phyloP scores from a whole-genome alignment of 805 yeast species.

The Monosporozyma aerobia region DNA sequence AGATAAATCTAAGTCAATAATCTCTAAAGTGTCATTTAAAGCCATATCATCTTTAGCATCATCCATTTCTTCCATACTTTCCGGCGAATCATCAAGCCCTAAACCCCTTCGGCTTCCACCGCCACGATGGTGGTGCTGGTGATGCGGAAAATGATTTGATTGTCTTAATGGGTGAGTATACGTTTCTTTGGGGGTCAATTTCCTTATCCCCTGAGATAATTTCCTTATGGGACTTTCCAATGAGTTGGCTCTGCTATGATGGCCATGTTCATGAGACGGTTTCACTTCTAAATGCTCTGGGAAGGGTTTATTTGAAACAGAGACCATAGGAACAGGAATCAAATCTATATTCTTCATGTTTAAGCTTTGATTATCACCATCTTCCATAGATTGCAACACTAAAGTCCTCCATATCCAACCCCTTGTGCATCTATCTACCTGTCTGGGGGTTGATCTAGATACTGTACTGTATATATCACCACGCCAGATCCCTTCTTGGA shows the following conservation, averaged over 20 bases:
- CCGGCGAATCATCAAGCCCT: neutral
- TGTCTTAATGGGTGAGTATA: constrained; percentile 9
- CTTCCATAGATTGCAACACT: constrained; percentile 11
- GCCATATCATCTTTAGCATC: constrained; percentile 4
- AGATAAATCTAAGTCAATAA: constrained; percentile 24
- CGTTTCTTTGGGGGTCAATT: constrained; percentile 17
- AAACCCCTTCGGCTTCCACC: neutral
- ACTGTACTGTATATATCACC: constrained; percentile 18
- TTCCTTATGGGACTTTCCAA: neutral
- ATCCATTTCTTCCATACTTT: neutral
- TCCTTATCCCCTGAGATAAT: constrained; percentile 13
- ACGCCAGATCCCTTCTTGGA: constrained; percentile 25
- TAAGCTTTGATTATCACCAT: constrained; percentile 2
- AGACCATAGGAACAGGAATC: constrained; percentile 12
- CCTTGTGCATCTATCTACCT: constrained; percentile 7
- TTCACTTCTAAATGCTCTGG: neutral
- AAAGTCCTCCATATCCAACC: constrained; percentile 29
- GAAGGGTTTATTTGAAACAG: neutral
- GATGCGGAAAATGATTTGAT: neutral
- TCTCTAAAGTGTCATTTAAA: constrained; percentile 20
- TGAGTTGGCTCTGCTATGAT: neutral
- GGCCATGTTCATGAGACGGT: neutral
- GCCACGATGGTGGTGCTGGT: neutral
- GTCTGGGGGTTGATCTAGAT: neutral
- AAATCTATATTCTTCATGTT: constrained; percentile 1